Evolutionary conservation across 2,329 filamentous ascomycete species (phyloP), one percentile per base, ranked within the genome.

Genomic region (Botrytis medusae): DNA sequence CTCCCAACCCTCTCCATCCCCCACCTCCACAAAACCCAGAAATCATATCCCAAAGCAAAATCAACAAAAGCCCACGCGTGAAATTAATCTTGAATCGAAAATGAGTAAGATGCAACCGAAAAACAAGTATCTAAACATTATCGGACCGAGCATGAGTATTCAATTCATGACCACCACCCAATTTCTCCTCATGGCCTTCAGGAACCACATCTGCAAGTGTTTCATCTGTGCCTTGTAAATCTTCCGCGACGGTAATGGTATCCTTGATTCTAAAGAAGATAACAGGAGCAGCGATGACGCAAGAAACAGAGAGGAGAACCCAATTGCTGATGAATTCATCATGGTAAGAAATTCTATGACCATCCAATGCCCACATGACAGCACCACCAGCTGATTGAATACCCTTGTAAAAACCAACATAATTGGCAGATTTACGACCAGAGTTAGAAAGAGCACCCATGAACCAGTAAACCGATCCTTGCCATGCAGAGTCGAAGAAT

Each of bases 391-490:
- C 93, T n/a, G 93, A 95, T 82, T 97, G 94, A 76, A 97, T 92
- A 69, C 91, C 91, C 85, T 96, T 96, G 88, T 96, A 96, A 85
- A 93, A 95, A 75, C 93, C 95, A 60, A 94, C 92, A 80, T 95
- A 92, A 85, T 98, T 97, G 84, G 95, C 95, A 42, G 95, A 89
- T 82, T 94, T 95, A 82, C 95, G 93, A 74, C 93, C 90, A 76
- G 95, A 97, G 88, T 98, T 98, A 81, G 93, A 95, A 61, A 98
- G 87, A 12, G 95, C 89, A 69, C 95, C 95, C 92, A 98, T 97
- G 85, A 92, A 95, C 95, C 95, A 98, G 86, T 98, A 98, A 68
- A 95, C 91, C 79, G 87, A 90, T 0, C 94, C 95, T 85, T 98
- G 95, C 91, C 94, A 98, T 72, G 91, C 89, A 61, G 95, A 93